Conservation (phyloP, 192 early-diverging fungal species). For the Chytriomyces sp. region DNA sequence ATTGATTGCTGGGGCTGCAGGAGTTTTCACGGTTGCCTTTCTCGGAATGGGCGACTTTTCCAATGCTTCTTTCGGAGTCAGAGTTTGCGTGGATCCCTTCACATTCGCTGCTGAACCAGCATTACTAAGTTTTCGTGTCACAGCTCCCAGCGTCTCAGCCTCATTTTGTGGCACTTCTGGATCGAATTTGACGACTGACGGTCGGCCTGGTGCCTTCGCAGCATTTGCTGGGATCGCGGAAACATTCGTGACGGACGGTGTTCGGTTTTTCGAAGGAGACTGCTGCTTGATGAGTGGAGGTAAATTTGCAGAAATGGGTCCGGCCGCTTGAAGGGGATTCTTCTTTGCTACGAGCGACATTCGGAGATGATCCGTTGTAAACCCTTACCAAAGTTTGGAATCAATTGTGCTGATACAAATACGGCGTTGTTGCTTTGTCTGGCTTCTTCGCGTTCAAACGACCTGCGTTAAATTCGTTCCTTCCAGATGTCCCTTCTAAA, state of each 20-base stretch:
- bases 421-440: no score
- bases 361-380: no score
- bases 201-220: neutral
- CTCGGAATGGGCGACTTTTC: neutral
- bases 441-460: no score
- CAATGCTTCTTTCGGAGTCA: neutral
- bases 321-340: no score
- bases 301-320: neutral
- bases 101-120: neutral
- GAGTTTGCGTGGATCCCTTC: neutral
- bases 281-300: neutral
- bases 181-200: neutral
- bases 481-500: no score
- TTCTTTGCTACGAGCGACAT: no score
- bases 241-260: neutral
- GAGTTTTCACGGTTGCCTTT: neutral
- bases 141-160: slow-evolving; percentile 5
- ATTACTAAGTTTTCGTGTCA: neutral
- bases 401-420: no score
- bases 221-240: neutral
- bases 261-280: neutral
- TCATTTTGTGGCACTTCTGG: slow-evolving; percentile 11
- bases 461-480: no score
- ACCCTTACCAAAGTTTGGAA: no score
- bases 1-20: neutral